Evolutionary conservation across 2,329 filamentous ascomycete species (phyloP), one percentile per base, ranked within the genome.

Genomic region (Magnaporthiopsis rhizophila): DNA sequence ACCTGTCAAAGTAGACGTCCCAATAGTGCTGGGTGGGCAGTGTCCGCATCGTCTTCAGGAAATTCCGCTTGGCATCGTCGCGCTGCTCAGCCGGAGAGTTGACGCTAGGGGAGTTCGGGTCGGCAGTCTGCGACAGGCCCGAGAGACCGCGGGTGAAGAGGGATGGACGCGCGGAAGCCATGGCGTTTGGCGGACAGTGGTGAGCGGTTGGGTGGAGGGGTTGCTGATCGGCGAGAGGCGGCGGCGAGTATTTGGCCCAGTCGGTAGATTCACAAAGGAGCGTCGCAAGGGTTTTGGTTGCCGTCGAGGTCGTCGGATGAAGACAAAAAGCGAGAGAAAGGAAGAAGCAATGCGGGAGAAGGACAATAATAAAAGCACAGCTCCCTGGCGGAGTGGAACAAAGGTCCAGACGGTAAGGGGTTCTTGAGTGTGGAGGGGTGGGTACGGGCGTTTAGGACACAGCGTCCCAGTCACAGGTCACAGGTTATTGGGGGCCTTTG

Each of bases 1-100:
- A 84, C 78, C 84, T 79, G 74, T 88, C 86, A 72, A 88, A 88
- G 74, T 83, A 90, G 69, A 91, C 87, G 69, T 88, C 82, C 85
- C 91, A 91, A 78, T 90, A 91, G 74, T 93, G 88, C 78, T 93
- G 89, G 34, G 90, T 89, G 21, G 89, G 86, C 69, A 92, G 80
- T 62, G 89, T 83, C 64, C 91, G 82, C 81, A 86, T 88, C 34
- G 87, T 83, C 76, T 91, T 87, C 69, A 91, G 82, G 75, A 93
- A 90, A 80, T 92, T 92, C 79, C 89, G 87, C 86, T 92, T 92
- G 65, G 89, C 89, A 76, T 89, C 87, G 75, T 90, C 89, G 71
- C 90, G 88, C 75, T 87, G 83, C 71, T 88, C 86, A 64, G 90
- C 89, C 32, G 90, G 89, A 12, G 89, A 90, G 68, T 82, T 80